Percentiles rank a stretch among this genome's conserved stretches.
Conservation (phyloP, 2,329 filamentous ascomycete genomes). For the Periglandula ipomoeae region DNA sequence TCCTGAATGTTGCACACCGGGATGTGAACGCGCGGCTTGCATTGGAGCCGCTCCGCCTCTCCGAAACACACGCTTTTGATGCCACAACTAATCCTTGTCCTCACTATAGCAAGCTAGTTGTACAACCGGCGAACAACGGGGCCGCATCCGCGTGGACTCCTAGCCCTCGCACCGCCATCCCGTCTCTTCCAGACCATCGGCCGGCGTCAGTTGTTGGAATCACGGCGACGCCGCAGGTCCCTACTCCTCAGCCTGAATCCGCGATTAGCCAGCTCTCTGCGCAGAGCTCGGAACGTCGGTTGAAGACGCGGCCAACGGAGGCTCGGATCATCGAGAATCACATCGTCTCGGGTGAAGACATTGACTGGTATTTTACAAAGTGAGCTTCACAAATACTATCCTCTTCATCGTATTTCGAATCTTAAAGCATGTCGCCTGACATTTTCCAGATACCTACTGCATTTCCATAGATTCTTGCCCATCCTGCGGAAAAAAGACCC, state of each 20-base stretch:
- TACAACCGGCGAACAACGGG: slow-evolving; percentile 21
- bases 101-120: slow-evolving; percentile 38
- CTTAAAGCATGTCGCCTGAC: background rate
- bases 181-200: slow-evolving; percentile 14
- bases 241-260: slow-evolving; percentile 19
- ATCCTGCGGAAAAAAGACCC: slow-evolving; percentile 40
- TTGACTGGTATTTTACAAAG: slow-evolving; percentile 48
- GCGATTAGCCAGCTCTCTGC: slow-evolving; percentile 7
- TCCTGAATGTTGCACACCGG: too few species aligned
- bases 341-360: slow-evolving; percentile 41
- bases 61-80: background rate
- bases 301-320: slow-evolving; percentile 21
- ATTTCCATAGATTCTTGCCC: slow-evolving; percentile 44
- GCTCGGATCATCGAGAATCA: slow-evolving; percentile 37
- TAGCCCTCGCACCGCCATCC: slow-evolving; percentile 17
- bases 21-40: background rate
- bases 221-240: slow-evolving; percentile 8
- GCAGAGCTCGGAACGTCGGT: slow-evolving; percentile 11
- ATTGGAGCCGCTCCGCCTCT: too few species aligned
- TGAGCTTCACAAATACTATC: slow-evolving; percentile 13
- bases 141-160: slow-evolving; percentile 17
- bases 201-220: slow-evolving; percentile 8
- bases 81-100: too few species aligned
- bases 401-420: background rate
- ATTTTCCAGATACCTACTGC: slow-evolving; percentile 36